Percentiles rank a stretch among this genome's conserved stretches.
phyloP scores from a whole-genome alignment of 2,329 filamentous ascomycete species.

The Epichloe baconii region DNA sequence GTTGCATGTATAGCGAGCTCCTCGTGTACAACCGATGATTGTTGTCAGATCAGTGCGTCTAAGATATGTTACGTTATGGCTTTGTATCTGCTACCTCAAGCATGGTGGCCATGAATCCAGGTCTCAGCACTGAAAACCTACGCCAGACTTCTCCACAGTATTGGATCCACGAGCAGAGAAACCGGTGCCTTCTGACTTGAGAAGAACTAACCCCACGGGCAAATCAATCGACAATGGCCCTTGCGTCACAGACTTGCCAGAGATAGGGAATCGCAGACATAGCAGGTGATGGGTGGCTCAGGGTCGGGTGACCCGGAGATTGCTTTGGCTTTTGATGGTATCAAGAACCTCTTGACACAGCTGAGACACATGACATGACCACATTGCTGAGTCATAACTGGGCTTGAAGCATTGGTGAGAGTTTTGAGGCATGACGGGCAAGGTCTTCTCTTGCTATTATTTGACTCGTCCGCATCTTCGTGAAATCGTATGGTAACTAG shows the following conservation, averaged over 20 bases:
- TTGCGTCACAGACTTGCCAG: conserved; percentile 31
- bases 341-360: conserved; percentile 76
- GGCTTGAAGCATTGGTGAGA: conserved; percentile 69
- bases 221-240: conserved; percentile 38
- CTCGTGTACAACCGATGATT: background rate
- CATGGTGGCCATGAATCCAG: background rate
- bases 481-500: conserved; percentile 67
- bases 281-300: conserved; percentile 47
- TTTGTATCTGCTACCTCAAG: background rate
- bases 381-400: conserved; percentile 73
- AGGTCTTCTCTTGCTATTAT: conserved; percentile 30
- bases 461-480: conserved; percentile 45
- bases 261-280: conserved; percentile 80
- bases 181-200: conserved; percentile 79
- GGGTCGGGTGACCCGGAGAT: conserved; percentile 22
- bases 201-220: conserved; percentile 60
- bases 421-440: conserved; percentile 81
- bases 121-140: conserved; percentile 69
- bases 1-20: background rate
- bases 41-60: background rate
- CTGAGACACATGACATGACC: conserved; percentile 83
- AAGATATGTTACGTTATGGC: background rate
- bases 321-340: conserved; percentile 32
- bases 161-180: conserved; percentile 82
- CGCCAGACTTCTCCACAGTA: conserved; percentile 63